These are phyloP conservation scores for Rhododendron simsii DNA, from an alignment of 148 eudicot species.

Conservation along the genomic window DNA sequence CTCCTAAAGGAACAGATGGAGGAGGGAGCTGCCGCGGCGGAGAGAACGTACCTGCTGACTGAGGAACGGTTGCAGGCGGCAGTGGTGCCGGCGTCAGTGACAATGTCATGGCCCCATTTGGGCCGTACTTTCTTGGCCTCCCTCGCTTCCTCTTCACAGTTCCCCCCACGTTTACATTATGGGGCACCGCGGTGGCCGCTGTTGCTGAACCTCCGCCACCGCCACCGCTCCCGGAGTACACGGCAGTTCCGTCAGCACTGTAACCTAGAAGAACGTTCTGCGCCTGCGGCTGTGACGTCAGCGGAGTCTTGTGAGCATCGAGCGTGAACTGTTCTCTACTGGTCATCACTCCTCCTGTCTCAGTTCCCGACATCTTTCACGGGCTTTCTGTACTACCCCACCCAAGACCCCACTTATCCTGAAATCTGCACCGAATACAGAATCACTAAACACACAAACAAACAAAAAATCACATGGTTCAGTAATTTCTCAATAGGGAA, in stretches of 20 bases:
- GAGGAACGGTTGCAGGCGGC: conserved; percentile 2
- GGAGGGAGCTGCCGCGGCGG: not conserved
- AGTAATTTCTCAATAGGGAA: not conserved
- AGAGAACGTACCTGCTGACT: conserved; percentile 10
- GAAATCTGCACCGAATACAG: not conserved
- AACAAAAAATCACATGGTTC: not conserved
- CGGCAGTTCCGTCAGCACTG: conserved; percentile 18
- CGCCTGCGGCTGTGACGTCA: conserved; percentile 10
- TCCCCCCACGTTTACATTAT: conserved; percentile 15
- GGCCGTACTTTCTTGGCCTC: conserved; percentile 51
- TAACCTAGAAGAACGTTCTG: conserved; percentile 22
- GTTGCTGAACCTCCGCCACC: conserved; percentile 3
- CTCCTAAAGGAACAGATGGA: not conserved
- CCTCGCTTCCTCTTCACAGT: conserved; percentile 45
- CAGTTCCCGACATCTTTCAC: conserved; percentile 21
- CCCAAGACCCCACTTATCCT: not conserved
- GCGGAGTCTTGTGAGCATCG: not conserved
- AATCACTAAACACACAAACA: not conserved
- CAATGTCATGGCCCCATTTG: conserved; percentile 37
- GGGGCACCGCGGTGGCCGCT: not conserved
- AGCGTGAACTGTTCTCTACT: conserved; percentile 10
- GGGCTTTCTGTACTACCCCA: not conserved
- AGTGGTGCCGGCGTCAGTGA: not conserved
- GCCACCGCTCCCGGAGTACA: conserved; percentile 13
- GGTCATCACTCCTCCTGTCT: conserved; percentile 14